These are phyloP conservation scores for Colletotrichum sp. DNA, from an alignment of 2,329 filamentous ascomycete genomes.

Conservation along the genomic window DNA sequence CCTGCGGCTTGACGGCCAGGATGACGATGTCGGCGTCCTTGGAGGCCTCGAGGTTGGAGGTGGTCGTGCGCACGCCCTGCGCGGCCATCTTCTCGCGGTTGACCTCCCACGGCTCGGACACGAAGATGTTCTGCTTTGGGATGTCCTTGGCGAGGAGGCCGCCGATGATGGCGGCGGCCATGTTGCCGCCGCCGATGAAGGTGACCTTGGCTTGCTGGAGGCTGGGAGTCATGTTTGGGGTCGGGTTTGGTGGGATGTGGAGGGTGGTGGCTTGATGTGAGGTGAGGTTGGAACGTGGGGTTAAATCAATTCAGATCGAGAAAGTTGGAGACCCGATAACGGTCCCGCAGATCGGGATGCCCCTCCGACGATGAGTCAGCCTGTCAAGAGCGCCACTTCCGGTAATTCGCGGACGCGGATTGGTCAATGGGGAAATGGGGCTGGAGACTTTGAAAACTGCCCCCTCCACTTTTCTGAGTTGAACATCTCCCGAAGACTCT, in stretches of 20 bases:
- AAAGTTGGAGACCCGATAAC: neutral
- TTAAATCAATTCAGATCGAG: neutral
- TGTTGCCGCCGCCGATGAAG: conserved; percentile 51
- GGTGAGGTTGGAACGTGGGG: neutral
- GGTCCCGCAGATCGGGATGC: neutral
- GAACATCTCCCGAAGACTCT: neutral
- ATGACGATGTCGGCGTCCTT: conserved; percentile 50
- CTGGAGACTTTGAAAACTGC: neutral
- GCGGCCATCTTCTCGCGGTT: conserved; percentile 55
- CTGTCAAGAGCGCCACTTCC: neutral
- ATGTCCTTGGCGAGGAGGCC: conserved; percentile 50
- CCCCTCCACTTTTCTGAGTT: neutral
- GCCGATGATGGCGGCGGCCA: conserved; percentile 57
- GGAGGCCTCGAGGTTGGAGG: conserved; percentile 50
- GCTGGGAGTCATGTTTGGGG: conserved; percentile 4
- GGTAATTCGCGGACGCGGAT: neutral
- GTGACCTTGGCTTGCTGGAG: conserved; percentile 11
- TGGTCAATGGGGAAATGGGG: neutral
- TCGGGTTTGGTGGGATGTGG: neutral
- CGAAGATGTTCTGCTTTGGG: conserved; percentile 48
- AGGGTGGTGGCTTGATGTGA: neutral
- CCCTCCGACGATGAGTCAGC: neutral
- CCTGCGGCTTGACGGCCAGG: conserved; percentile 57
- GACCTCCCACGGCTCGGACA: conserved; percentile 57
- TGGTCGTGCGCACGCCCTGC: conserved; percentile 50